Base-by-base conservation (phyloP, 148 eudicot species). In the Euryodendron excelsum region DNA sequence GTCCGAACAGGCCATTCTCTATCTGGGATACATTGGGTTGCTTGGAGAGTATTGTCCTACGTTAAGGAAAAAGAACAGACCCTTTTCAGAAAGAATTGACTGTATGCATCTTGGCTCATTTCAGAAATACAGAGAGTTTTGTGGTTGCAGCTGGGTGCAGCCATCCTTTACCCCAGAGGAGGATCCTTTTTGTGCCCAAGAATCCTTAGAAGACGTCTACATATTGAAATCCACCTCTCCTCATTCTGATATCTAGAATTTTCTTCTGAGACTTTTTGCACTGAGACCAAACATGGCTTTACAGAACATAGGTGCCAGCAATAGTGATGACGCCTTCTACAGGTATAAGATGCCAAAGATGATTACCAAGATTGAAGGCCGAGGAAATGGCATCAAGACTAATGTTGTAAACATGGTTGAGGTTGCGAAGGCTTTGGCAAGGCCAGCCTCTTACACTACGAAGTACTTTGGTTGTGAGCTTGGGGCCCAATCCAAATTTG, bases 311-410 rank as follows among this genome's bases (percentile, higher is more conserved):
- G 95, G 95, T 82, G 93, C 90, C 59, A 81, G 88, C 50, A 90
- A 92, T 81, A 90, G 89, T 2, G 97, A 92, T 78, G 97, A 92
- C 87, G 94, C 97, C 97, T 92, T 92, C 80, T 92, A 92, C 86
- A 85, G 97, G 91, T 92, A 92, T 66, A 92, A 90, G 93, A 92
- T 92, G 97, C 97, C 97, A 18, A 88, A 21, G 84, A 90, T 92
- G 97, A 86, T 92, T 18, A 92, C 97, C 17, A 92, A 90, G 71
- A 92, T 92, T 23, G 97, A 90, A 78, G 97, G 94, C 21, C 85
- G 94, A 64, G 97, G 97, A 50, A 92, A 92, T 85, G 97, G 94
- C 90, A 92, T 92, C 84, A 90, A 90, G 85, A 92, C 97, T 33
- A 91, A 93, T 71, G 76, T 93, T 65, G 97, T 93, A 81, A 93